Evolutionary conservation across 108 stramenopile species (phyloP), one percentile per base, ranked within the genome.

Genomic region (Aurantiochytrium sp.): DNA sequence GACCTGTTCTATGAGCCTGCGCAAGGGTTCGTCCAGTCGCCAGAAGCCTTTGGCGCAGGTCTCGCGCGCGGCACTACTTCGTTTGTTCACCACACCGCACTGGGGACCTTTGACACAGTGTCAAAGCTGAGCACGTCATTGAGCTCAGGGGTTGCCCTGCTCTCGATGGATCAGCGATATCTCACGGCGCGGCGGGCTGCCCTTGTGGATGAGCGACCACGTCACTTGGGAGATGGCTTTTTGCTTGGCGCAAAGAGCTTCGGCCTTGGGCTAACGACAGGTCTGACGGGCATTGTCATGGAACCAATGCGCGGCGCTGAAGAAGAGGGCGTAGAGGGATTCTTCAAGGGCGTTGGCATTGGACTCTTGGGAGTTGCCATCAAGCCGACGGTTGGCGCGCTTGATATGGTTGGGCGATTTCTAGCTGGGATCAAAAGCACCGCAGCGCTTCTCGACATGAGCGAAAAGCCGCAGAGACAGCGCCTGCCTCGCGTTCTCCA

Each of bases 1-100:
- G 76, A 83, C 76, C 51, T 83, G 18, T 83, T 83, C 23, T 83
- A 83, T 23, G 76, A 83, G 51, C 76, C 76, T 53, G 76, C 76
- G 4, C 76, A 83, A 35, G 76, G 76, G 2, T 25, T 83, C 28
- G 76, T 83, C 43, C 76, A 53, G 49, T 83, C 76, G 12, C 76
- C 76, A 23, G 76, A 83, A 23, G 76, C 45, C 23, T 83, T 83
- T 83, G 76, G 76, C n/a, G 76, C 76, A 1, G 76, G 76, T 6
- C 76, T 83, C 28, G 76, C 76, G 76, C 76, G 76, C 45, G 76
- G 76, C 25, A 83, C 76, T 14, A 83, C 49, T 6, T 83, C 76
- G n/a, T 83, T 83, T 35, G 76, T 83, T 12, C 76, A 83, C 25
- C 76, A 53, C 23, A 83, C 76, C n/a, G 76, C 76, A 12, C 5